Evolutionary conservation across 495 filamentous ascomycete species (phyloP).

Genomic region (Penicillium canescens): DNA sequence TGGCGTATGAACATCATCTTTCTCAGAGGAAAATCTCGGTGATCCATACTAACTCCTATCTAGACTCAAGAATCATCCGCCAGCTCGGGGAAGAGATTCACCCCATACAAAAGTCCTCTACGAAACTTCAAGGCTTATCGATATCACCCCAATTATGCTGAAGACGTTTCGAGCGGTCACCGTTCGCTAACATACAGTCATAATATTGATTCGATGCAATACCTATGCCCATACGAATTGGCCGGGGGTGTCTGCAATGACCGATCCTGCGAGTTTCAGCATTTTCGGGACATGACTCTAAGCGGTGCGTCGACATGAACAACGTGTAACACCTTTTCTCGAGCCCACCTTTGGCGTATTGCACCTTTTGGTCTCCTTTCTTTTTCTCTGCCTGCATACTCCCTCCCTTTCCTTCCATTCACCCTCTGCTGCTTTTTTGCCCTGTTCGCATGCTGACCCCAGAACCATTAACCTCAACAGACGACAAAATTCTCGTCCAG

Average conservation of each 20-base stretch:
- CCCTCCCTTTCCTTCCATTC: constrained; percentile 3
- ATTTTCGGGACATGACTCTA: constrained; percentile 73
- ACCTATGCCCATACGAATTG: constrained; percentile 73
- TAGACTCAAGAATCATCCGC: constrained; percentile 26
- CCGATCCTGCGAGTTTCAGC: constrained; percentile 68
- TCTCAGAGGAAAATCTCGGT: constrained; percentile 7
- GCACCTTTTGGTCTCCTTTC: constrained; percentile 11
- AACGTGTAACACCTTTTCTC: constrained; percentile 25
- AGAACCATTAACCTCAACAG: constrained; percentile 58
- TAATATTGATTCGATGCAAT: constrained; percentile 71
- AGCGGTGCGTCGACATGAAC: constrained; percentile 72
- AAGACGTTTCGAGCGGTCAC: constrained; percentile 71
- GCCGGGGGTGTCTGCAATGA: constrained; percentile 77
- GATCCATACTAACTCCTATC: constrained; percentile 18
- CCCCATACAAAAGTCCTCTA: constrained; percentile 81
- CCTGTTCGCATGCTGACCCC: constrained; percentile 61
- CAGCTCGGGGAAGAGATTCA: constrained; percentile 45
- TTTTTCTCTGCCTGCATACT: constrained; percentile 6
- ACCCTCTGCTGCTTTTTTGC: constrained; percentile 21
- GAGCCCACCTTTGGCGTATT: constrained; percentile 10
- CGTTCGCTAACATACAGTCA: constrained; percentile 92
- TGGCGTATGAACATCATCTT: constrained; percentile 37
- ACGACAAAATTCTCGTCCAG: constrained; percentile 83
- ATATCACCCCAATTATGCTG: constrained; percentile 73
- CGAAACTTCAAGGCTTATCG: constrained; percentile 83